A percentile compares a stretch with the other conserved stretches of the same genome.
Evolutionary conservation across 805 yeast species (phyloP).

Genomic region (Starmerella bombicola): DNA sequence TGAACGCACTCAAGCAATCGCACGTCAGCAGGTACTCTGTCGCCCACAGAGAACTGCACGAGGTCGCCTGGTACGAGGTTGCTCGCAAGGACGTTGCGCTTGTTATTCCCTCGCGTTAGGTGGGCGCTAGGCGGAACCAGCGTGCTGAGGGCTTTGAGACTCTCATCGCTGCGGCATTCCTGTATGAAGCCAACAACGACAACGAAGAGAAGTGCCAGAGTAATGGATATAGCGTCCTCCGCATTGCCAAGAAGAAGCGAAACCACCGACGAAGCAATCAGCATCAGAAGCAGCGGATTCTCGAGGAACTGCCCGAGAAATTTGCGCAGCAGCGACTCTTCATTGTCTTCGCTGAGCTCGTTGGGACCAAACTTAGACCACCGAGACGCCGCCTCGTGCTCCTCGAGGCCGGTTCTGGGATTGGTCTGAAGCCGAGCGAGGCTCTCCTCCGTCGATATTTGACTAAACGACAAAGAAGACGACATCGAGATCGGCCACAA

Average conservation of each 20-base stretch:
- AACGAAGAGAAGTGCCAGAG: slow-evolving; percentile 83
- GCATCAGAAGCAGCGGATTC: slow-evolving; percentile 77
- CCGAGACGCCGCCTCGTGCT: slow-evolving; percentile 60
- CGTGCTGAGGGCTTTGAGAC: slow-evolving; percentile 81
- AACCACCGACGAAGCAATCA: slow-evolving; percentile 80
- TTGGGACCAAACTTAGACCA: slow-evolving; percentile 68
- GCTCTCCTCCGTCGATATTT: slow-evolving; percentile 54
- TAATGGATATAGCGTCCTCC: slow-evolving; percentile 90
- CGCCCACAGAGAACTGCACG: slow-evolving; percentile 83
- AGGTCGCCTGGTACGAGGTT: slow-evolving; percentile 91
- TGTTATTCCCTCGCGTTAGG: slow-evolving; percentile 66
- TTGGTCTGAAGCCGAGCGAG: slow-evolving; percentile 52
- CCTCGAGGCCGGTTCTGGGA: slow-evolving; percentile 44
- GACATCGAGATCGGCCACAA: slow-evolving; percentile 26
- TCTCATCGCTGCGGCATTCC: slow-evolving; percentile 90
- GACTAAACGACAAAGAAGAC: slow-evolving; percentile 56
- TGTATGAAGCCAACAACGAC: slow-evolving; percentile 96
- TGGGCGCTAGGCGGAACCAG: slow-evolving; percentile 96
- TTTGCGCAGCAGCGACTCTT: slow-evolving; percentile 49
- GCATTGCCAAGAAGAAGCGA: slow-evolving; percentile 89
- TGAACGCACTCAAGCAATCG: slow-evolving; percentile 69
- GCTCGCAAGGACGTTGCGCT: slow-evolving; percentile 73
- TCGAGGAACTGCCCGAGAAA: slow-evolving; percentile 72
- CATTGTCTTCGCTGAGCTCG: slow-evolving; percentile 73
- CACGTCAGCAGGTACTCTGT: slow-evolving; percentile 90